Percentiles rank a stretch among this genome's conserved stretches.
Conservation (phyloP, 208 protist genomes). For the Crithidia acanthocephali region DNA sequence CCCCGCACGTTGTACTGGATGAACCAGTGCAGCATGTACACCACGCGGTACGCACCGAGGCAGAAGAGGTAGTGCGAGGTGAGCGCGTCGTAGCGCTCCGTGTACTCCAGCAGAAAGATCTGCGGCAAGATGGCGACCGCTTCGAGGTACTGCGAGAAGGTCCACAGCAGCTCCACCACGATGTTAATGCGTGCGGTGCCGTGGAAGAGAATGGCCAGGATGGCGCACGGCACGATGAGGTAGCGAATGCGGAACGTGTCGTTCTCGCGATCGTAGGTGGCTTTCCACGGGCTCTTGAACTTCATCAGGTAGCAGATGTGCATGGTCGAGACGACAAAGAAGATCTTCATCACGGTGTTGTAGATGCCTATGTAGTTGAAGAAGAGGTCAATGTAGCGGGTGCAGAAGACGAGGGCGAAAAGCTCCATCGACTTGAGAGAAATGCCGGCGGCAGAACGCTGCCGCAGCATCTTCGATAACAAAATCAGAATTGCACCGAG, state of each 20-base stretch:
- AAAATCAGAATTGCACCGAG: slow-evolving; percentile 92
- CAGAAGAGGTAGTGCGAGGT: slow-evolving; percentile 96
- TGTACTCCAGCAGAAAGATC: slow-evolving; percentile 96
- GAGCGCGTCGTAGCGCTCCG: slow-evolving; percentile 92
- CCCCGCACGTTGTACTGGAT: slow-evolving; percentile 80
- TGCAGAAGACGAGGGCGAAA: slow-evolving; percentile 93
- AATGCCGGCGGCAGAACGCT: slow-evolving; percentile 89
- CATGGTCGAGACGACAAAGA: slow-evolving; percentile 89
- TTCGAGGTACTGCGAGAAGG: slow-evolving; percentile 97
- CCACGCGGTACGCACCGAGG: slow-evolving; percentile 93
- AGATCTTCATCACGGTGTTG: slow-evolving; percentile 96
- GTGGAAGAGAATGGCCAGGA: slow-evolving; percentile 82
- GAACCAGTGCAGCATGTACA: slow-evolving; percentile 97
- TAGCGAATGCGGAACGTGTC: slow-evolving; percentile 92
- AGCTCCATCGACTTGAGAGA: slow-evolving; percentile 96
- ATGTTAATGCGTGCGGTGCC: slow-evolving; percentile 36
- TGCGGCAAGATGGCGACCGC: slow-evolving; percentile 96
- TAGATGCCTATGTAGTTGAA: slow-evolving; percentile 84
- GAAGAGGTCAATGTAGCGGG: slow-evolving; percentile 96
- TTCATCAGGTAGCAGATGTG: slow-evolving; percentile 95
- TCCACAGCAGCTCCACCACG: slow-evolving; percentile 91
- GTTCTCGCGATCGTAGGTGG: slow-evolving; percentile 90
- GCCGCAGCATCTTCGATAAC: slow-evolving; percentile 92
- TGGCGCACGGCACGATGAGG: slow-evolving; percentile 78
- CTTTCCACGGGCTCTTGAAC: slow-evolving; percentile 90